Evolutionary conservation across 176 grass and related monocot genomes (phyloP).

Genomic region (Pontederia paniculata): DNA sequence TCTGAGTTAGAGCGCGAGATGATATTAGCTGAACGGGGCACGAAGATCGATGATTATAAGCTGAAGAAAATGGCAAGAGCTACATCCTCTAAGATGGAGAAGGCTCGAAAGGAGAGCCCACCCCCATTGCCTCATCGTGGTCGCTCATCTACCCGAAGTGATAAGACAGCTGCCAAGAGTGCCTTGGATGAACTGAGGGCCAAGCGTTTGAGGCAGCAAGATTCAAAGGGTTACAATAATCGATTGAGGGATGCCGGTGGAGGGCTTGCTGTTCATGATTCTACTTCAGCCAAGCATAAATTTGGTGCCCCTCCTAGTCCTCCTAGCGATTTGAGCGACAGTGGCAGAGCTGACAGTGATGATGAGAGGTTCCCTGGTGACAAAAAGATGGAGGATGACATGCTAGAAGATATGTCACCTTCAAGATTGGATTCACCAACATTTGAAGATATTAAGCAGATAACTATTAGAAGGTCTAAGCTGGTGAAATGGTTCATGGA

Average conservation of each 20-base stretch:
- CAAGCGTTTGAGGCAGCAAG: slow-evolving; percentile 56
- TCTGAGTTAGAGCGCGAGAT: slow-evolving; percentile 67
- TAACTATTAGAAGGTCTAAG: slow-evolving; percentile 70
- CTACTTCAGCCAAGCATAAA: slow-evolving; percentile 28
- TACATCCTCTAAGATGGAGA: slow-evolving; percentile 45
- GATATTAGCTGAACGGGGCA: slow-evolving; percentile 56
- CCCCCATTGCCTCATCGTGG: slow-evolving; percentile 33
- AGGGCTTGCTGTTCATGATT: slow-evolving; percentile 2
- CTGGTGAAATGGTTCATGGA: slow-evolving; percentile 98
- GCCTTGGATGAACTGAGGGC: slow-evolving; percentile 55
- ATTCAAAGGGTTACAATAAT: slow-evolving; percentile 36
- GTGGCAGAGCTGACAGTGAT: slow-evolving; percentile 36
- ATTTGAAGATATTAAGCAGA: slow-evolving; percentile 66
- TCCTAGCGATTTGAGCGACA: slow-evolving; percentile 48
- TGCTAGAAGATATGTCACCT: slow-evolving; percentile 48
- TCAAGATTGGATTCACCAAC: slow-evolving; percentile 48
- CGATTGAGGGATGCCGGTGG: slow-evolving; percentile 27
- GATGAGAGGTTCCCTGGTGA: slow-evolving; percentile 36
- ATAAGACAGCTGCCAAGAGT: slow-evolving; percentile 43
- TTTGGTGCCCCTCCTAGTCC: slow-evolving; percentile 26
- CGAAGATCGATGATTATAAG: slow-evolving; percentile 45
- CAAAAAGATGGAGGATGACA: slow-evolving; percentile 50
- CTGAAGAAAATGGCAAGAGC: slow-evolving; percentile 58
- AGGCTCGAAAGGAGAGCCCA: slow-evolving; percentile 44
- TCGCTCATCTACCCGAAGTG: slow-evolving; percentile 31